phyloP scores from a whole-genome alignment of 257 asterid species.

The Salvia splendens region DNA sequence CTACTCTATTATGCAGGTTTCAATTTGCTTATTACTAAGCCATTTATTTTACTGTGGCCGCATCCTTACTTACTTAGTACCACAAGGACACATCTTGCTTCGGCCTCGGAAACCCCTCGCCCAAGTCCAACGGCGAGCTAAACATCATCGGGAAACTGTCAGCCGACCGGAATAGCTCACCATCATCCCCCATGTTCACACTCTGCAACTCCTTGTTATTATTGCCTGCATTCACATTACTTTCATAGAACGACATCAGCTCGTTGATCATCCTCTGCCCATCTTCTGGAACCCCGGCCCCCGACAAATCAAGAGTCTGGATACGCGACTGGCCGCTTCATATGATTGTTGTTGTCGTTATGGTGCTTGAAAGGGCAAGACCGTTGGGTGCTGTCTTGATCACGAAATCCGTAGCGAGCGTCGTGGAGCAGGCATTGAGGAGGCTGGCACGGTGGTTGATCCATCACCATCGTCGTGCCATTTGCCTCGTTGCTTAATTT shows the following conservation, averaged over 20 bases:
- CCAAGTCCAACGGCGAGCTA: slow-evolving; percentile 55
- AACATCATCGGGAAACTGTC: slow-evolving; percentile 60
- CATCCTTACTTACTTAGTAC: slow-evolving; percentile 40
- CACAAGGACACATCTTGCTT: slow-evolving; percentile 56
- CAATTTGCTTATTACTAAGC: slow-evolving; percentile 37
- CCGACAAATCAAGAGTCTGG: slow-evolving; percentile 46
- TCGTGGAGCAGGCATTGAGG: slow-evolving; percentile 69
- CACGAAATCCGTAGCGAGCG: slow-evolving; percentile 56
- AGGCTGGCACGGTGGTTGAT: slow-evolving; percentile 61
- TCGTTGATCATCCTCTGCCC: slow-evolving; percentile 69
- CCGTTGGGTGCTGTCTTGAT: slow-evolving; percentile 70
- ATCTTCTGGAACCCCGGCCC: slow-evolving; percentile 73
- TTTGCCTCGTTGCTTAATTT: slow-evolving; percentile 50
- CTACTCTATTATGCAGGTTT: slow-evolving; percentile 23
- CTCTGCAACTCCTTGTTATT: too few species aligned
- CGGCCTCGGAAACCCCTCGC: slow-evolving; percentile 45
- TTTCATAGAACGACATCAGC: slow-evolving; percentile 69
- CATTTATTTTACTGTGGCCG: too few species aligned
- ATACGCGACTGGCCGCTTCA: neutral
- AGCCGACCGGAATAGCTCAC: neutral
- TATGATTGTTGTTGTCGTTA: neutral
- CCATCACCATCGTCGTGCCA: slow-evolving; percentile 32
- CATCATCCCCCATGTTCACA: too few species aligned
- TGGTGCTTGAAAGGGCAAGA: slow-evolving; percentile 53
- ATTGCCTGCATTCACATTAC: slow-evolving; percentile 26